Evolutionary conservation across 2,329 filamentous ascomycete species (phyloP), one percentile per base, ranked within the genome.

Genomic region (Monosporascus cannonballus): DNA sequence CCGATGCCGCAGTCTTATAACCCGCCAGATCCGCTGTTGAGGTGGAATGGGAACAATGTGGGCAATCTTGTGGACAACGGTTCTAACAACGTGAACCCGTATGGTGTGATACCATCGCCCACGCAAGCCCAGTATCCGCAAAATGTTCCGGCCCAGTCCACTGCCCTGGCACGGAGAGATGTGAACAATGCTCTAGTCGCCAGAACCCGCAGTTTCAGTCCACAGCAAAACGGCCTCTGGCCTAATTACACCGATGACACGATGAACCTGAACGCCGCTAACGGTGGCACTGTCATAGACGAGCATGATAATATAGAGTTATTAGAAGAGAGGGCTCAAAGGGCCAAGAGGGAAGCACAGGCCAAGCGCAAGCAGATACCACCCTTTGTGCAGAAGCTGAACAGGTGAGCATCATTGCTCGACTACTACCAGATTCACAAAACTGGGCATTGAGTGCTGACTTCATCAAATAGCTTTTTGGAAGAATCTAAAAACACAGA

Each of bases 331-430:
- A 85, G 85, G 71, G 92, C 91, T 22, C 79, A 86, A 58, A 76
- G 87, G 56, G 91, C 91, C 8, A 96, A 95, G 75, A 84, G 86
- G 66, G 94, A 97, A 54, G 87, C 92, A 0, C 88, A 92, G 67
- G 81, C 86, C 17, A 97, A 96, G 71, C 80, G 92, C 63, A 97
- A 97, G 71, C 89, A 95, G 65, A 97, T 99, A 11, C 93, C 94
- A 1, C 93, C 94, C 0, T 99, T 99, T 75, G 92, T 99, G 44
- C 92, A 96, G 70, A 99, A 99, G 68, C 74, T 99, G 51, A 96
- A 91, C 84, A 97, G 93, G 93, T 95, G 76, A 73, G 82, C 50
- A 38, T 65, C 8, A 45, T 52, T 49, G 51, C 53, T 49, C 24
- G 30, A 17, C 15, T 27, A 17, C 15, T 27, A 14, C 6, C 15